These are phyloP conservation scores for Spiromastix sp. DNA, from an alignment of 2,329 filamentous ascomycete genomes.

Conservation along the genomic window DNA sequence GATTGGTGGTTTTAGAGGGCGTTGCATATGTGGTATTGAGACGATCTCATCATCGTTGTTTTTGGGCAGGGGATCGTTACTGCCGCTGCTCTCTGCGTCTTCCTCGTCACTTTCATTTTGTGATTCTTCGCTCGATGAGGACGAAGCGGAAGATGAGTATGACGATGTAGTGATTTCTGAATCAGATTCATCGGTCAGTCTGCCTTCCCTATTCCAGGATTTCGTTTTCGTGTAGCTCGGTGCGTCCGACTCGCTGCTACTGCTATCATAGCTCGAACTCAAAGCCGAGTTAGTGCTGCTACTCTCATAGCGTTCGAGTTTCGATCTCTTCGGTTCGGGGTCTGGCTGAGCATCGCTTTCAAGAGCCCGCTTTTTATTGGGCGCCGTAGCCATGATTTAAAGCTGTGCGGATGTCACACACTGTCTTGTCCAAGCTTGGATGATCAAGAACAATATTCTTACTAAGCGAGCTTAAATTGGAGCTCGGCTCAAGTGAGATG, in stretches of 20 bases:
- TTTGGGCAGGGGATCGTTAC: not conserved
- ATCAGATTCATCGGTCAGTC: constrained; percentile 12
- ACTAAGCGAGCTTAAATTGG: no score
- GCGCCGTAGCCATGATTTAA: constrained; percentile 3
- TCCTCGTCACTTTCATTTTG: constrained; percentile 7
- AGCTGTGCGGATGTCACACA: no score
- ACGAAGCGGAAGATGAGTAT: constrained; percentile 11
- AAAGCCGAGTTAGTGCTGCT: not conserved
- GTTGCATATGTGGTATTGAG: constrained; percentile 20
- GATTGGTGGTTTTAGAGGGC: constrained; percentile 26
- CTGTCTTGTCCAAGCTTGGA: no score
- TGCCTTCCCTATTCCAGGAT: no score
- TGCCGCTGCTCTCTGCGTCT: constrained; percentile 5
- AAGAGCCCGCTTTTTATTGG: constrained; percentile 5
- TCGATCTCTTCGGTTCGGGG: constrained; percentile 2
- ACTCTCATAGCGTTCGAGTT: not conserved
- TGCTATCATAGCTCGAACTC: not conserved
- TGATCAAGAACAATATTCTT: no score
- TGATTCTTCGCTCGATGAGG: constrained; percentile 13
- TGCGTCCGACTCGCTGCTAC: no score
- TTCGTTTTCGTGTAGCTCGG: no score
- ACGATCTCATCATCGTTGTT: constrained; percentile 7
- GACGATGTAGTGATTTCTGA: constrained; percentile 8
- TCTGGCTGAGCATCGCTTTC: constrained; percentile 2
- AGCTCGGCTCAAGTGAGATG: no score